phyloP scores from a whole-genome alignment of 2,329 filamentous ascomycete genomes.

The Monosporascus sp. region DNA sequence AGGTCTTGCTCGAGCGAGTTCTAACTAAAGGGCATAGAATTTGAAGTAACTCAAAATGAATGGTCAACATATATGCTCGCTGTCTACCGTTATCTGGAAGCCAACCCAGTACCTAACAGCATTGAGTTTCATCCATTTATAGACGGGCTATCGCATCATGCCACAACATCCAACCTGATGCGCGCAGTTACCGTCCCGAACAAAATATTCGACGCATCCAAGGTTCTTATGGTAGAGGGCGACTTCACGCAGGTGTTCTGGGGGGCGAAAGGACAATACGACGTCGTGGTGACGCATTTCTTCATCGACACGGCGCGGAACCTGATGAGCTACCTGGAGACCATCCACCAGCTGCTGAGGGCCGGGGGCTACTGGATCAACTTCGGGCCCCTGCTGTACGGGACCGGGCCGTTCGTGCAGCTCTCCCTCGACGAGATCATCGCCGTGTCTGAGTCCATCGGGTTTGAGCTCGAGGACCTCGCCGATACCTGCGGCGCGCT shows the following conservation, averaged over 20 bases:
- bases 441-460: conserved; percentile 40
- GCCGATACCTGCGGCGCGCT: conserved; percentile 34
- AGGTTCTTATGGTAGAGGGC: conserved; percentile 46
- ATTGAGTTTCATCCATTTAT: conserved; percentile 44
- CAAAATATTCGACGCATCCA: conserved; percentile 23
- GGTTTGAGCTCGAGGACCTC: conserved; percentile 45
- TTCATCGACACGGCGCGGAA: conserved; percentile 59
- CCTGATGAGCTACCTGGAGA: conserved; percentile 49
- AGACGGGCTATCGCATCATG: conserved; percentile 53
- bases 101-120: conserved; percentile 17
- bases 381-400: conserved; percentile 50
- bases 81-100: conserved; percentile 44
- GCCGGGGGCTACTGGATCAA: conserved; percentile 50
- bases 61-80: conserved; percentile 55
- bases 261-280: conserved; percentile 29
- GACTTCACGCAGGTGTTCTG: conserved; percentile 46
- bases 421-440: conserved; percentile 50
- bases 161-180: conserved; percentile 40
- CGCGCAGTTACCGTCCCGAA: conserved; percentile 43
- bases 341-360: conserved; percentile 41
- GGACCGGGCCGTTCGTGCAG: conserved; percentile 49
- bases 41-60: conserved; percentile 51
- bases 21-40: conserved; percentile 25
- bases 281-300: conserved; percentile 50
- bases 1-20: not conserved